These are phyloP conservation scores for Avena insularis DNA, from an alignment of 176 grass and related monocot species.

Conservation along the genomic window DNA sequence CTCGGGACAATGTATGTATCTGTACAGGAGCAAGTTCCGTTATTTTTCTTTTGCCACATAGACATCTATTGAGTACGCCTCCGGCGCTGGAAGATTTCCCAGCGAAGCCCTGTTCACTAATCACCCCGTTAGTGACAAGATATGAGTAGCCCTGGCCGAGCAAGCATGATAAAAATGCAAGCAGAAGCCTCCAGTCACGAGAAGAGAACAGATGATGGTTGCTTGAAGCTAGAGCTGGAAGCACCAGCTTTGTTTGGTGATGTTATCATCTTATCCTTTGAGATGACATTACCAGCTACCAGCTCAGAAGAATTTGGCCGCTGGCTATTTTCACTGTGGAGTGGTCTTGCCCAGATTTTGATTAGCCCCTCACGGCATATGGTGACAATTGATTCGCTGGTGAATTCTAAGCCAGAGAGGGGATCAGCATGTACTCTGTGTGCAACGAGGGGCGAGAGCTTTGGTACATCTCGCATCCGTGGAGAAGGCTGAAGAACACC, in stretches of 20 bases:
- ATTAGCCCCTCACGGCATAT: conserved; percentile 84
- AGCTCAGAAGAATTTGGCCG: conserved; percentile 65
- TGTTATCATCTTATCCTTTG: conserved; percentile 63
- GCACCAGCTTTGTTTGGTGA: conserved; percentile 58
- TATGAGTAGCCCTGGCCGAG: conserved; percentile 55
- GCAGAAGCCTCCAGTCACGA: conserved; percentile 64
- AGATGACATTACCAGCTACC: conserved; percentile 34
- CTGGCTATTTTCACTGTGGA: conserved; percentile 55
- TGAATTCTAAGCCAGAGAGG: conserved; percentile 79
- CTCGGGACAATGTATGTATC: conserved; percentile 58
- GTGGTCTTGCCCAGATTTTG: conserved; percentile 74
- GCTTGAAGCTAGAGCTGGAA: conserved; percentile 72
- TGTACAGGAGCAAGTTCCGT: conserved; percentile 76
- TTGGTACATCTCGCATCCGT: conserved; percentile 83
- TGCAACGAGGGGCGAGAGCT: conserved; percentile 81
- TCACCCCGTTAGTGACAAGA: conserved; percentile 54
- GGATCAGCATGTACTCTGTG: conserved; percentile 78
- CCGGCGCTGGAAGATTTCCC: conserved; percentile 46
- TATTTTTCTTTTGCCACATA: conserved; percentile 73
- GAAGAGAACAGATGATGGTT: conserved; percentile 68
- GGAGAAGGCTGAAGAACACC: conserved; percentile 86
- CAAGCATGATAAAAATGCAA: conserved; percentile 53
- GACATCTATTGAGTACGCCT: conserved; percentile 35
- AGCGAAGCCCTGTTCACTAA: conserved; percentile 43
- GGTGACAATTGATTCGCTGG: conserved; percentile 75